phyloP scores from a whole-genome alignment of 202 grass and related monocot genomes.

The Alloteropsis angusta region DNA sequence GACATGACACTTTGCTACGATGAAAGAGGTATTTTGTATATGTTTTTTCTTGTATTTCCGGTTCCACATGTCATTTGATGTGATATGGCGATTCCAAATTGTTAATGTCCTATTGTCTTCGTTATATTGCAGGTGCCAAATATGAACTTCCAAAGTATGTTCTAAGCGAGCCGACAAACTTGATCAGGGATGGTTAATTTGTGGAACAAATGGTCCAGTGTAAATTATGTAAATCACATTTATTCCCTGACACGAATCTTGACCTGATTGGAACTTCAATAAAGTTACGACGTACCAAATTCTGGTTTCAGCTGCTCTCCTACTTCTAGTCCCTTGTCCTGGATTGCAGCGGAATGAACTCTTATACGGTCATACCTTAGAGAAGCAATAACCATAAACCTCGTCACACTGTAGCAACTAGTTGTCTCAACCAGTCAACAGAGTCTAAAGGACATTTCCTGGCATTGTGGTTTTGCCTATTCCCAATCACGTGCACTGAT shows the following conservation, averaged over 20 bases:
- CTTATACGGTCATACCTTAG: background rate
- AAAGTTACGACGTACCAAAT: constrained; percentile 1
- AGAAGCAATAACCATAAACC: background rate
- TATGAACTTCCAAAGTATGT: constrained; percentile 90
- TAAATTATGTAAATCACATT: constrained; percentile 50
- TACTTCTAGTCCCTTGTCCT: background rate
- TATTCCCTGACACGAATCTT: constrained; percentile 24
- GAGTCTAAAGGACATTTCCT: background rate
- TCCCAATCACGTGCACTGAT: background rate
- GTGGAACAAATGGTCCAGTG: constrained; percentile 20
- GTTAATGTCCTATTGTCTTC: background rate
- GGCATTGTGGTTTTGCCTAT: background rate
- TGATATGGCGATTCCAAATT: background rate
- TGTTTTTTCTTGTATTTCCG: background rate
- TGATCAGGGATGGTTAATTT: constrained; percentile 36
- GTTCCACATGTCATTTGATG: background rate
- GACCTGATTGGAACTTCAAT: constrained; percentile 16
- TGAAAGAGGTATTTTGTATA: constrained; percentile 51
- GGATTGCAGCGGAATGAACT: background rate
- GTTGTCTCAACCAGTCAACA: background rate
- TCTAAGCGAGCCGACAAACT: constrained; percentile 77
- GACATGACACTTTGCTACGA: constrained; percentile 87
- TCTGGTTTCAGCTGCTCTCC: constrained; percentile 14
- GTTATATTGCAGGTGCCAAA: constrained; percentile 60
- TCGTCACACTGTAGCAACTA: background rate